Percentiles rank a stretch among this genome's conserved stretches.
Evolutionary conservation across 176 grass and related monocot genomes (phyloP).

Genomic region (Juncus effusus): DNA sequence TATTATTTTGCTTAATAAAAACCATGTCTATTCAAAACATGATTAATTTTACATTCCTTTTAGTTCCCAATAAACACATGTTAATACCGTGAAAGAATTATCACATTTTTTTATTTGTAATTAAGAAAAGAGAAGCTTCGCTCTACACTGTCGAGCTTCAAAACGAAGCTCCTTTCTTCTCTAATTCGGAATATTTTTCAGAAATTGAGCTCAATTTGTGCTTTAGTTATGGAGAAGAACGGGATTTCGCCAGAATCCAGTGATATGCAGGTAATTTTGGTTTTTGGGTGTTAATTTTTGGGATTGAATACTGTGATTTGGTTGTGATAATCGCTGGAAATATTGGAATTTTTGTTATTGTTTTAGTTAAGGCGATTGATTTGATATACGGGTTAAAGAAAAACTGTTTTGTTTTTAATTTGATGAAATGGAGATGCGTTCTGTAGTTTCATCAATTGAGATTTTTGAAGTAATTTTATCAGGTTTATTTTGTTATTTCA

Average conservation of each 20-base stretch:
- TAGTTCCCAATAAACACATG: background rate
- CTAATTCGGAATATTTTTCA: slow-evolving; percentile 5
- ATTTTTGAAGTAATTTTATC: background rate
- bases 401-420: background rate
- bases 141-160: background rate
- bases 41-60: background rate
- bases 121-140: background rate
- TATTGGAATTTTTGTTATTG: too few species aligned
- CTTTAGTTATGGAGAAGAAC: slow-evolving; percentile 11
- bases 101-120: background rate
- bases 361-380: too few species aligned
- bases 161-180: background rate
- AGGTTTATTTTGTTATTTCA: background rate
- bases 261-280: slow-evolving; percentile 25
- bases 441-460: background rate
- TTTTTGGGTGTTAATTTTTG: too few species aligned
- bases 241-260: slow-evolving; percentile 13
- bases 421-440: background rate
- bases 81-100: background rate
- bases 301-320: too few species aligned
- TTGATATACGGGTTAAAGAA: too few species aligned
- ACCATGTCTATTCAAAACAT: slow-evolving; percentile 2
- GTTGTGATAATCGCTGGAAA: too few species aligned
- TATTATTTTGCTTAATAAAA: too few species aligned
- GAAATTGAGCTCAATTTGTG: background rate